Percentiles rank a stretch among this genome's conserved stretches.
These are phyloP conservation scores for Malassezia nana DNA, from an alignment of 1,284 basidiomycete species.

Conservation along the genomic window DNA sequence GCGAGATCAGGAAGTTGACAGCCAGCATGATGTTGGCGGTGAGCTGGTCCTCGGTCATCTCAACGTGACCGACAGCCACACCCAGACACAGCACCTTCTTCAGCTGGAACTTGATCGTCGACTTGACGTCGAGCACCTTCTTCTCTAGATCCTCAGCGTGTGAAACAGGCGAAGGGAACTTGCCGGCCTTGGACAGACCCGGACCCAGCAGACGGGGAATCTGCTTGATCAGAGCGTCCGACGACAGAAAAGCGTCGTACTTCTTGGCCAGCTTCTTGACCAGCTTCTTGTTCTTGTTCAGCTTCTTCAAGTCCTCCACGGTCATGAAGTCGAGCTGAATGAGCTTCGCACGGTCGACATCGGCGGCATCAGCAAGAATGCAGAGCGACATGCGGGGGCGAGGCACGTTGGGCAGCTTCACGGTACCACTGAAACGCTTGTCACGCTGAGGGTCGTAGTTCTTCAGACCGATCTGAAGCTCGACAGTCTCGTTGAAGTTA, in stretches of 20 bases:
- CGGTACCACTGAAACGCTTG: conserved; percentile 48
- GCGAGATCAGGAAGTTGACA: conserved; percentile 99
- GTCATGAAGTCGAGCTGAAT: conserved; percentile 95
- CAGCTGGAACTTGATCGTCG: conserved; percentile 63
- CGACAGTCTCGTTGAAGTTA: conserved; percentile 48
- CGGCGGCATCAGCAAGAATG: conserved; percentile 96
- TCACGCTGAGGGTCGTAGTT: conserved; percentile 49
- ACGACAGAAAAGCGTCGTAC: conserved; percentile 97
- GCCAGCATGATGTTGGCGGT: conserved; percentile 92
- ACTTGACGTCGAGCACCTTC: conserved; percentile 91
- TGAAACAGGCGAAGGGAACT: conserved; percentile 90
- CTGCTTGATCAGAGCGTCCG: conserved; percentile 97
- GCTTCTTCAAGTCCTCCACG: conserved; percentile 98
- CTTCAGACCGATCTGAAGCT: conserved; percentile 49
- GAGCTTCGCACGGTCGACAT: conserved; percentile 97
- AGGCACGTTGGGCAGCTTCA: conserved; percentile 84
- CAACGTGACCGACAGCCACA: conserved; percentile 92
- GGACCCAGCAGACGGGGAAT: conserved; percentile 98
- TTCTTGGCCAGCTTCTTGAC: conserved; percentile 99
- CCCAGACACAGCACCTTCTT: conserved; percentile 99
- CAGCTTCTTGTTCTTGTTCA: conserved; percentile 99
- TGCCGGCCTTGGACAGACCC: conserved; percentile 99
- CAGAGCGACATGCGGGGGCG: conserved; percentile 98
- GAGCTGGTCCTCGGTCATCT: conserved; percentile 97
- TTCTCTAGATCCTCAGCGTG: conserved; percentile 81